Evolutionary conservation across 2,329 filamentous ascomycete genomes (phyloP).

Genomic region (Aspergillus jensenii): DNA sequence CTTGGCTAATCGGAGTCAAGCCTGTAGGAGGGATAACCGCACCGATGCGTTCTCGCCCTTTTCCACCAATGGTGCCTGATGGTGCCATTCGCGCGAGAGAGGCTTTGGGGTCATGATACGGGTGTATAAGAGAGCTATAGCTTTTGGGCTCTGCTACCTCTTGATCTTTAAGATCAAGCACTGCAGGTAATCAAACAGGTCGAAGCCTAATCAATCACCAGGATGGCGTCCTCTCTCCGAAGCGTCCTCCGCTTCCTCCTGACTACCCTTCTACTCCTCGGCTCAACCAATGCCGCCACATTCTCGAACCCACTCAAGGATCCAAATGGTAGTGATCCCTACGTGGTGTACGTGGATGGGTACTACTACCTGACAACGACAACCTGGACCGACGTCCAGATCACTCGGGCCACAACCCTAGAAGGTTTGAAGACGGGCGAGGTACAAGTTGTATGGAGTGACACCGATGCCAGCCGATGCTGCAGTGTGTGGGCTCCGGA

Average conservation of each 20-base stretch:
- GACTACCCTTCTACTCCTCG: background rate
- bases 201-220: background rate
- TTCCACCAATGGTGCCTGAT: conserved; percentile 8
- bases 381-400: conserved; percentile 56
- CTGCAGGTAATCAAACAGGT: background rate
- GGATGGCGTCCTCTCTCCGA: background rate
- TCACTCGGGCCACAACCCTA: conserved; percentile 56
- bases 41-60: background rate
- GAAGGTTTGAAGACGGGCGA: conserved; percentile 56
- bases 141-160: background rate
- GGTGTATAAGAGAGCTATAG: background rate
- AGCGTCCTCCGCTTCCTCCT: background rate
- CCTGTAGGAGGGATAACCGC: background rate
- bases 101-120: background rate
- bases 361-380: conserved; percentile 61
- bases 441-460: conserved; percentile 53
- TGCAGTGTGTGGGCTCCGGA: conserved; percentile 62
- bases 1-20: background rate
- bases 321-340: conserved; percentile 54
- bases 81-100: background rate
- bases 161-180: background rate
- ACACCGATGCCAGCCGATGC: conserved; percentile 47
- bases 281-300: background rate
- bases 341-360: conserved; percentile 52
- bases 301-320: conserved; percentile 13